These are phyloP conservation scores for Cyclanthera cordifolia DNA, from an alignment of 306 rosid species.

Conservation along the genomic window DNA sequence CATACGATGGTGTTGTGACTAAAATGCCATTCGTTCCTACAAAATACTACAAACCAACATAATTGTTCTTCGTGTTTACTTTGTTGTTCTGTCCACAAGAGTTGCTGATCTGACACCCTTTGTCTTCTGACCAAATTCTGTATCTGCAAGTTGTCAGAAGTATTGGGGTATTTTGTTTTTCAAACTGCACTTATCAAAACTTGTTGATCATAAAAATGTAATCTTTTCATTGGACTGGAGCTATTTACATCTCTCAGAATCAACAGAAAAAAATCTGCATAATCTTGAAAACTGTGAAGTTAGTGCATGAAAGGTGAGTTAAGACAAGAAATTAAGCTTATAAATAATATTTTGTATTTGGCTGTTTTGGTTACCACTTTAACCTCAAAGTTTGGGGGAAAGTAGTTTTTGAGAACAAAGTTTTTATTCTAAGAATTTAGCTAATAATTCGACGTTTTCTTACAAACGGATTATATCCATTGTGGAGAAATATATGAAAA, in stretches of 20 bases:
- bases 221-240: background rate
- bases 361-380: too few relatives aligned
- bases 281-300: background rate
- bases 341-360: too few relatives aligned
- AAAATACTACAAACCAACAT: slow-evolving; percentile 85
- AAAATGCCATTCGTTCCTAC: slow-evolving; percentile 97
- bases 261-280: background rate
- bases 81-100: slow-evolving; percentile 15
- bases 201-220: background rate
- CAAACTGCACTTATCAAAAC: slow-evolving; percentile 9
- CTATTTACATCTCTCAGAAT: background rate
- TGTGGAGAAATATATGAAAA: too few relatives aligned
- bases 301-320: background rate
- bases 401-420: too few relatives aligned
- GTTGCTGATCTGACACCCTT: slow-evolving; percentile 3
- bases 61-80: slow-evolving; percentile 19
- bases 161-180: slow-evolving; percentile 14
- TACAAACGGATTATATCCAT: too few relatives aligned
- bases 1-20: slow-evolving; percentile 77
- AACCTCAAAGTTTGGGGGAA: too few relatives aligned
- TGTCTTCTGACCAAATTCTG: slow-evolving; percentile 18
- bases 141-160: slow-evolving; percentile 16
- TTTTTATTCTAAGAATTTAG: too few relatives aligned
- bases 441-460: too few relatives aligned
- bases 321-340: background rate